These are phyloP conservation scores for Saccharomycopsis selenospora DNA, from an alignment of 805 yeast genomes.

Conservation along the genomic window DNA sequence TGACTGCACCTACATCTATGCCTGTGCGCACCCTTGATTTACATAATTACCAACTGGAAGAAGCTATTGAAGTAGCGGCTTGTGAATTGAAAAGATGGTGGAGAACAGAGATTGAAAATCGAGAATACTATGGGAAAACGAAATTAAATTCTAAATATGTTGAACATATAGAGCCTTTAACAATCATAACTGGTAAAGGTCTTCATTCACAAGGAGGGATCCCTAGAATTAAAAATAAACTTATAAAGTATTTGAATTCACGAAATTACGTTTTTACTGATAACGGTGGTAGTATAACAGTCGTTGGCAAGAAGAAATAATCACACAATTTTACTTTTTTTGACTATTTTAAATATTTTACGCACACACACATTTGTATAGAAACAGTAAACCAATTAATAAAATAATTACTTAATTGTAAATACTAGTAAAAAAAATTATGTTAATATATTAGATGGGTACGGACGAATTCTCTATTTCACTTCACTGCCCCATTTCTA, in stretches of 20 bases:
- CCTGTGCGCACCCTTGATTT: no score
- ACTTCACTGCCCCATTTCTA: no score
- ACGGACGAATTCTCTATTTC: no score
- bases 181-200: constrained; percentile 63
- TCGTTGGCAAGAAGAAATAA: constrained; percentile 35
- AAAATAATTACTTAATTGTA: no score
- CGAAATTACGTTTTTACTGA: constrained; percentile 42
- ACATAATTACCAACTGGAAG: constrained; percentile 44
- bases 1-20: no score
- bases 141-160: constrained; percentile 32
- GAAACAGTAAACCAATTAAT: no score
- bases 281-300: constrained; percentile 35
- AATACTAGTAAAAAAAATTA: no score
- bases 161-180: constrained; percentile 36
- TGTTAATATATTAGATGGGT: no score
- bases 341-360: no score
- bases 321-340: no score
- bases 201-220: constrained; percentile 55
- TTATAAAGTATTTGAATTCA: constrained; percentile 33
- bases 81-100: constrained; percentile 51
- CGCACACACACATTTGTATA: no score
- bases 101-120: constrained; percentile 40
- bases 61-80: constrained; percentile 37
- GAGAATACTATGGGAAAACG: constrained; percentile 37
- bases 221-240: constrained; percentile 39